These are phyloP conservation scores for Populus hybrid DNA, from an alignment of 441 rosid species.

Conservation along the genomic window DNA sequence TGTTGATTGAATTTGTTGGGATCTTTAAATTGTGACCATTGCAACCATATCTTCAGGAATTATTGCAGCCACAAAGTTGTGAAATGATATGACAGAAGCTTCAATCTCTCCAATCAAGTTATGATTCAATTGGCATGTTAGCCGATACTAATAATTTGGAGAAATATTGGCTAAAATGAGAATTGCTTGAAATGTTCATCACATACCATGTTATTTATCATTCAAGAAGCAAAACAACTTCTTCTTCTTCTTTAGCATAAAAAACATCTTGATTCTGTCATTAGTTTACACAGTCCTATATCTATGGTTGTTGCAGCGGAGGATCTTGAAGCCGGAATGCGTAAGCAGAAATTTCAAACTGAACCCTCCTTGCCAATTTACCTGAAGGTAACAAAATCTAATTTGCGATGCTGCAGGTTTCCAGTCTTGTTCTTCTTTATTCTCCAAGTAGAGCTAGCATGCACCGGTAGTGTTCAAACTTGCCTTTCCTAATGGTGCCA, in stretches of 20 bases:
- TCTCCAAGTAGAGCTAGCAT: slow-evolving; percentile 13
- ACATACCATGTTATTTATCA: neutral
- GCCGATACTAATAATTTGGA: neutral
- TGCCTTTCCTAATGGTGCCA: slow-evolving; percentile 19
- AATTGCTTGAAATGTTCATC: neutral
- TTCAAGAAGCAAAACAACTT: neutral
- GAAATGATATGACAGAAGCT: neutral
- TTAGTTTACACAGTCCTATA: neutral
- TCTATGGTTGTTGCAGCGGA: slow-evolving; percentile 58
- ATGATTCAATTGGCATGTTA: neutral
- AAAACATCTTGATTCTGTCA: neutral
- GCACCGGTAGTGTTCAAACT: slow-evolving; percentile 17
- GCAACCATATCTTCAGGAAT: neutral
- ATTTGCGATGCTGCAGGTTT: neutral
- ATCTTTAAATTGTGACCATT: neutral
- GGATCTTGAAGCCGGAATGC: slow-evolving; percentile 60
- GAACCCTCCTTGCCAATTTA: slow-evolving; percentile 86
- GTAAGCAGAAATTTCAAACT: slow-evolving; percentile 58
- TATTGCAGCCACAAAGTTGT: neutral
- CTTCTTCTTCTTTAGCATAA: neutral
- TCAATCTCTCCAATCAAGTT: neutral
- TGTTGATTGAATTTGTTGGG: neutral
- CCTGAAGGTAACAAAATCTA: slow-evolving; percentile 59
- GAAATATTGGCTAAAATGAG: neutral
- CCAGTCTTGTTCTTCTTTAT: neutral